A percentile compares a stretch with the other conserved stretches of the same genome.
Conservation (phyloP, 192 early-diverging fungal species). For the Cetraspora pellucida region DNA sequence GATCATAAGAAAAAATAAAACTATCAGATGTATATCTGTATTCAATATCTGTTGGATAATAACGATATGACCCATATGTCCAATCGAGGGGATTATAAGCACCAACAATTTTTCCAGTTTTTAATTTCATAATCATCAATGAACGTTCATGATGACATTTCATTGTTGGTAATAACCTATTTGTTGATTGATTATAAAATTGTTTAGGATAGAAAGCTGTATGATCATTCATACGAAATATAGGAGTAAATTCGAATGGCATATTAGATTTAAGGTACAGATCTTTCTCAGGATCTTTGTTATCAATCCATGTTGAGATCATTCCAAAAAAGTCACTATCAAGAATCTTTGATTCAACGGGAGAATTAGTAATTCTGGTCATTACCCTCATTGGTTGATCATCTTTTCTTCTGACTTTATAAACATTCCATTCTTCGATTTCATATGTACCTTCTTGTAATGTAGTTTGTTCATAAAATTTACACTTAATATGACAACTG, state of each 20-base stretch:
- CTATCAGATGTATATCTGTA: slow-evolving; percentile 13
- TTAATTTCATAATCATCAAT: slow-evolving; percentile 2
- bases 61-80: not conserved
- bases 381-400: not conserved
- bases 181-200: slow-evolving; percentile 11
- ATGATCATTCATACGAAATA: slow-evolving; percentile 16
- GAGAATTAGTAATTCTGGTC: not conserved
- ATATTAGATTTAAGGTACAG: not conserved
- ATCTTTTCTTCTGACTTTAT: not conserved
- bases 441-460: not conserved
- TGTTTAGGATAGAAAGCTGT: not conserved
- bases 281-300: slow-evolving; percentile 1
- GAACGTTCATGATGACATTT: slow-evolving; percentile 21
- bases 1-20: slow-evolving; percentile 11
- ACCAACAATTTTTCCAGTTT: not conserved
- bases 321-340: slow-evolving; percentile 14
- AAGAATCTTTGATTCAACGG: slow-evolving; percentile 18
- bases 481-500: not conserved
- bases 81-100: slow-evolving; percentile 9
- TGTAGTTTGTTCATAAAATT: not conserved
- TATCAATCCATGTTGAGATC: slow-evolving; percentile 15
- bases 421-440: slow-evolving; percentile 6
- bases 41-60: not conserved
- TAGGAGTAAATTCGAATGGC: slow-evolving; percentile 10
- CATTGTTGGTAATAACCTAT: slow-evolving; percentile 21